Evolutionary conservation across 106 monocot genomes (phyloP).

Genomic region (Dendrobium chrysotoxum): DNA sequence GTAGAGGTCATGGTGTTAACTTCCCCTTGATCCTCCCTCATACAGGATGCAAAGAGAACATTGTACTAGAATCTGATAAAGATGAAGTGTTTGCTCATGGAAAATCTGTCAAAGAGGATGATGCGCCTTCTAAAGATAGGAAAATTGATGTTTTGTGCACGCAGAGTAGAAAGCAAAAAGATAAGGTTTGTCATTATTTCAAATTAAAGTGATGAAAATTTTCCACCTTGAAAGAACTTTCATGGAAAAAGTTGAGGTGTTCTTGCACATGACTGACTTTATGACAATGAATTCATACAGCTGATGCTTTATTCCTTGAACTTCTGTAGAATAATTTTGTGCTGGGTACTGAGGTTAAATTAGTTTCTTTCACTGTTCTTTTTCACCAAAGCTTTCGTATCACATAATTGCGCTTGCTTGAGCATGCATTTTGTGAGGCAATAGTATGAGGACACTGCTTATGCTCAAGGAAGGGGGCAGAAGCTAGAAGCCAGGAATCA

Average conservation of each 20-base stretch:
- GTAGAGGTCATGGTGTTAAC: not conserved
- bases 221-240: not conserved
- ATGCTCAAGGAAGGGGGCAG: no score
- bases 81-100: conserved; percentile 6
- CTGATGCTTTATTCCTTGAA: not conserved
- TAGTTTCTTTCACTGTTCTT: not conserved
- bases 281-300: not conserved
- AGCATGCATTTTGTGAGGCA: no score
- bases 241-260: not conserved
- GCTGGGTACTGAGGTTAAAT: not conserved
- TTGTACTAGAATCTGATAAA: not conserved
- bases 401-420: no score
- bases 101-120: conserved; percentile 6
- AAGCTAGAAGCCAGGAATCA: no score
- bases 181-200: conserved; percentile 21
- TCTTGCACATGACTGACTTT: not conserved
- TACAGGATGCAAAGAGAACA: conserved; percentile 22
- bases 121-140: conserved; percentile 6
- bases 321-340: not conserved
- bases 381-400: no score
- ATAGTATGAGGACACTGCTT: no score
- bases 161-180: conserved; percentile 11
- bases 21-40: not conserved
- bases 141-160: not conserved
- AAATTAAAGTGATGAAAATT: not conserved